Base-by-base conservation (phyloP, 2,329 filamentous ascomycete genomes). In the Chrysosporium keratinophilum region DNA sequence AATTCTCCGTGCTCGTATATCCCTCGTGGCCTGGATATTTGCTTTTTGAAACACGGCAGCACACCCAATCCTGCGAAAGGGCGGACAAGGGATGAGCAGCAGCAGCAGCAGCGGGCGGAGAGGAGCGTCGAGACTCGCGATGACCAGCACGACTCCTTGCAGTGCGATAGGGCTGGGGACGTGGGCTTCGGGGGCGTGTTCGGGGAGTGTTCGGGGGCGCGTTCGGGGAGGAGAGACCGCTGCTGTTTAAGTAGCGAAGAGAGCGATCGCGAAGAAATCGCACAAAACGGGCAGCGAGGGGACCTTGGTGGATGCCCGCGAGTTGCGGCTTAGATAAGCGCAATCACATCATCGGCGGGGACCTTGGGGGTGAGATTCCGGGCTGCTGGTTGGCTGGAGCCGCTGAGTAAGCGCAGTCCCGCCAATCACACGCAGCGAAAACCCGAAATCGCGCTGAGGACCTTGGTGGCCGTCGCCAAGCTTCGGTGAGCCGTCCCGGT, bases 321-420 rank as follows among this genome's bases (percentile, higher is more conserved):
- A 1, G 12, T 10, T 10, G 40, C 15, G 12, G 12, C 19, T 3
- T 42, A n/a, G 28, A 2, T 33, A 48, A 37, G 31, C 45, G 37
- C 2, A 6, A 37, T 19, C 14, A 23, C 40, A 42, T 20, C 20
- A 17, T 33, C 31, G 34, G 3, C 46, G 50, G 28, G 66, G 60
- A 68, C 66, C 66, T 67, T 68, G 66, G 56, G 64, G 59, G 61
- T 61, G 60, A 54, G 52, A 56, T 46, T 50, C 44, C 54, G 54
- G 50, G 52, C 19, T 33, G 43, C 57, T 58, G 57, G 58, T 61
- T 61, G 59, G 43, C 39, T 12, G 48, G 1, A 14, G 3, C 2
- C 4, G 49, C 31, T 23, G 31, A 43, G 17, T 33, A 50, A 43
- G n/a, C 12, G n/a, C 28, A 37, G 1, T 37, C n/a, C 10, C 2